Evolutionary conservation across 129 eudicot species (phyloP), one percentile per base, ranked within the genome.

Genomic region (Oenanthe sinensis): DNA sequence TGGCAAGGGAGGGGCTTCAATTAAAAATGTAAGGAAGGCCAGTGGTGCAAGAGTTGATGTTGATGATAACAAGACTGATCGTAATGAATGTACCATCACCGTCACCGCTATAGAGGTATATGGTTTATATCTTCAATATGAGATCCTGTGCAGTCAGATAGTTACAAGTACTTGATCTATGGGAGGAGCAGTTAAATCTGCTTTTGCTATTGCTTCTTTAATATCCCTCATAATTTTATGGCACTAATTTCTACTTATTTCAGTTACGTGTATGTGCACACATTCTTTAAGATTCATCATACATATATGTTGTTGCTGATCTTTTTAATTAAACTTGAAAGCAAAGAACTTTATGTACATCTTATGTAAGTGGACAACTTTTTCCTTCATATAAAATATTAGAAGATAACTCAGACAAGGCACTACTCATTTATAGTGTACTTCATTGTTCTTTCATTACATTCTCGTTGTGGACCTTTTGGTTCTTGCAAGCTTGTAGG

Each of bases 1-100:
- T 69, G 99, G 97, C 28, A 95, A 86, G 83, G 97, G 96, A 75
- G 97, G 97, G 36, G 77, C 81, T 22, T 83, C 96, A 42, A 90
- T 95, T 75, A 95, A 90, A 87, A 76, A 91, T 84, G 89, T 95
- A 20, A 87, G 97, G 83, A 92, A 90, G 86, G 88, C 90, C 74
- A 90, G 90, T 58, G 99, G 99, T 78, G 96, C 99, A 36, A 92
- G 90, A 72, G 81, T 95, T 77, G 96, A 95, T 58, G 94, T 95
- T 81, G 96, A 90, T 77, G 97, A 92, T 58, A 58, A n/a, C 37
- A 90, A 89, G 81, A 77, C 87, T 37, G 81, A 79, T 81, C 83
- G 86, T 60, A 87, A 85, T 75, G 97, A 95, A 72, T 87, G 97
- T 78, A 76, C 89, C 45, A 78, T 95, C 71, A 85, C 91, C 47